Evolutionary conservation across 2,329 filamentous ascomycete species (phyloP).

Genomic region (Delphinella strobiligena): DNA sequence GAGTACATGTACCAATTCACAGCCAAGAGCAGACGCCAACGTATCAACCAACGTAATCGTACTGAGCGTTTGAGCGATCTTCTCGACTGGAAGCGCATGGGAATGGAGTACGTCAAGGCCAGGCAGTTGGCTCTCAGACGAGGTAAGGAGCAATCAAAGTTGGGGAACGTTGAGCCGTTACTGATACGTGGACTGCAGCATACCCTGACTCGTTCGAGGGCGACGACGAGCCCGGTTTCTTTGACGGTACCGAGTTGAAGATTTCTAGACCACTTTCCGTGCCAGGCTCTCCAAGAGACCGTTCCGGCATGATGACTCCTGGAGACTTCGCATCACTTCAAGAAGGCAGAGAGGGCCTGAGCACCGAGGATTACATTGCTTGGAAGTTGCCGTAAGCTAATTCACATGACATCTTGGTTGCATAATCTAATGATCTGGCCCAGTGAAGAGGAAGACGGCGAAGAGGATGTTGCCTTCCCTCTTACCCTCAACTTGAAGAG

Average conservation of each 20-base stretch:
- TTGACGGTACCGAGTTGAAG: constrained; percentile 87
- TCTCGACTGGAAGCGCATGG: constrained; percentile 98
- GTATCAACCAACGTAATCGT: constrained; percentile 96
- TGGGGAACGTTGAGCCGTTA: no score
- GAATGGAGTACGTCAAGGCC: constrained; percentile 97
- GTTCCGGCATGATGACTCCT: constrained; percentile 96
- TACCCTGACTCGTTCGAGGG: constrained; percentile 76
- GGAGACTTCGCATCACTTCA: constrained; percentile 95
- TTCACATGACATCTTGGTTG: no score
- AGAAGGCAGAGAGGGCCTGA: constrained; percentile 84
- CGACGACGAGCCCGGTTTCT: constrained; percentile 75
- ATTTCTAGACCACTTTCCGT: constrained; percentile 89
- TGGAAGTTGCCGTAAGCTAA: constrained; percentile 88
- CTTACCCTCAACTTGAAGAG: constrained; percentile 48
- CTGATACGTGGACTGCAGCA: constrained; percentile 42
- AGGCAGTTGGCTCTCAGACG: constrained; percentile 81
- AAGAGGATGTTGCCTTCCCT: constrained; percentile 61
- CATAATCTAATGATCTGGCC: no score
- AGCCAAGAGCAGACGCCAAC: constrained; percentile 83
- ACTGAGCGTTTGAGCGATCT: constrained; percentile 91
- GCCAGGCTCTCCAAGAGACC: constrained; percentile 81
- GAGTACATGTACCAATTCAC: constrained; percentile 91
- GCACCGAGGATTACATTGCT: constrained; percentile 92
- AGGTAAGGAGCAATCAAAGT: constrained; percentile 24
- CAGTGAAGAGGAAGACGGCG: constrained; percentile 87